Evolutionary conservation across 805 yeast genomes (phyloP).

Genomic region (Komagataella kurtzmanii): DNA sequence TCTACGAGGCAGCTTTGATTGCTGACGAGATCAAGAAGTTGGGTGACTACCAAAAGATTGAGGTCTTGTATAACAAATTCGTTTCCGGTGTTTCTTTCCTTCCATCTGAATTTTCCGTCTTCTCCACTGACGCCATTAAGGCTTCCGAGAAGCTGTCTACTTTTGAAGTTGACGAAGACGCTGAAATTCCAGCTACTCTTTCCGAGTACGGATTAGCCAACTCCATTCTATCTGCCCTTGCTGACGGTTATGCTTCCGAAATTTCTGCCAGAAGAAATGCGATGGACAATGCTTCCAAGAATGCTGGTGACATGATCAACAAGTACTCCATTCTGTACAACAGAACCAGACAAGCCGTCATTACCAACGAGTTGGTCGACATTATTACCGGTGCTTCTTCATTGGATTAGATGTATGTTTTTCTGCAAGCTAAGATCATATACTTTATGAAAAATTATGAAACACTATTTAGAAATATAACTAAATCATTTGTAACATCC

Average conservation of each 20-base stretch:
- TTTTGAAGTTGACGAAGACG: conserved; percentile 67
- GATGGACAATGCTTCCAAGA: conserved; percentile 99
- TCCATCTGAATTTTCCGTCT: conserved; percentile 60
- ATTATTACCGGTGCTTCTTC: conserved; percentile 99
- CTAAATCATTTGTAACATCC: not conserved
- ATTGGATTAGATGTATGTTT: conserved; percentile 45
- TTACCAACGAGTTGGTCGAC: conserved; percentile 98
- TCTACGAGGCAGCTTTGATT: conserved; percentile 77
- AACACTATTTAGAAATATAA: not conserved
- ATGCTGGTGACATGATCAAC: conserved; percentile 97
- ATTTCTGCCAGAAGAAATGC: conserved; percentile 98
- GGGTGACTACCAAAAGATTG: conserved; percentile 63
- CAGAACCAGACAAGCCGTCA: conserved; percentile 99
- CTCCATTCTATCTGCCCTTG: conserved; percentile 80
- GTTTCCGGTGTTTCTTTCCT: conserved; percentile 82
- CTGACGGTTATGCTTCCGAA: conserved; percentile 98
- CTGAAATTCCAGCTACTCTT: conserved; percentile 50
- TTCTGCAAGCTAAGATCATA: not conserved
- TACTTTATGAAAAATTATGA: not conserved
- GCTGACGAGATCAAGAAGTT: conserved; percentile 68
- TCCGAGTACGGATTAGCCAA: conserved; percentile 85
- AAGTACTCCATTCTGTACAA: conserved; percentile 94
- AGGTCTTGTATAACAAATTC: conserved; percentile 79
- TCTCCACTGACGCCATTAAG: conserved; percentile 57
- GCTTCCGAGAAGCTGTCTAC: conserved; percentile 75